Base-by-base conservation (phyloP, 192 early-diverging fungal genomes). In the Mortierella alpina region DNA sequence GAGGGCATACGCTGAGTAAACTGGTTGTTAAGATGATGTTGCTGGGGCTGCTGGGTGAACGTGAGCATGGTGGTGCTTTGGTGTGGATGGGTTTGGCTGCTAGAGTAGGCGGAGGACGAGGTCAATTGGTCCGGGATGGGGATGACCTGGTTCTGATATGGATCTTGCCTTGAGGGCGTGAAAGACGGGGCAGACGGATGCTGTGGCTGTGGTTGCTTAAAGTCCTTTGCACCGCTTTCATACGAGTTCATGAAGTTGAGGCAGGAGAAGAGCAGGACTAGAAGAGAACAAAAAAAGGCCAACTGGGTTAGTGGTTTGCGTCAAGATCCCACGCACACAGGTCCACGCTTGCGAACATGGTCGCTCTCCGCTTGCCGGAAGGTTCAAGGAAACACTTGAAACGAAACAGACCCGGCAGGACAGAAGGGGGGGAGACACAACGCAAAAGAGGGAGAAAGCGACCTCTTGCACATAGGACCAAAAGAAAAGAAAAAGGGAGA, bases 1-100 rank as follows among this genome's bases (percentile, higher is more conserved):
- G 76, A 45, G 47, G 63, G 57, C 44, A 72, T 63, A 52, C 69
- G 70, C 46, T 72, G 77, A 23, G 59, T 66, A 50, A 68, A 80
- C 53, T 80, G 77, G 66, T 80, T 80, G 44, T 67, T 63, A 52
- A 80, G 70, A 57, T 80, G 77, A 56, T 80, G 76, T 59, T 70
- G 76, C 57, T 80, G 77, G 50, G 64, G 58, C 46, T 67, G 70
- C 40, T 80, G 77, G 53, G 66, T 68, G 52, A 72, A 80, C 23
- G 77, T 80, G 48, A 80, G 77, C 77, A 80, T 80, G 63, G 41
- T 66, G 68, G 46, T 66, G 23, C 12, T 18, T 65, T 76, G 74
- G 41, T 46, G 48, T 44, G 54, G 53, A 46, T 69, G 61, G 50
- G 59, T 40, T 17, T 48, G 59, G n/a, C 39, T 51, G 31, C 57